Conservation (phyloP, 2,329 filamentous ascomycete species). For the Didymella arachidicola region DNA sequence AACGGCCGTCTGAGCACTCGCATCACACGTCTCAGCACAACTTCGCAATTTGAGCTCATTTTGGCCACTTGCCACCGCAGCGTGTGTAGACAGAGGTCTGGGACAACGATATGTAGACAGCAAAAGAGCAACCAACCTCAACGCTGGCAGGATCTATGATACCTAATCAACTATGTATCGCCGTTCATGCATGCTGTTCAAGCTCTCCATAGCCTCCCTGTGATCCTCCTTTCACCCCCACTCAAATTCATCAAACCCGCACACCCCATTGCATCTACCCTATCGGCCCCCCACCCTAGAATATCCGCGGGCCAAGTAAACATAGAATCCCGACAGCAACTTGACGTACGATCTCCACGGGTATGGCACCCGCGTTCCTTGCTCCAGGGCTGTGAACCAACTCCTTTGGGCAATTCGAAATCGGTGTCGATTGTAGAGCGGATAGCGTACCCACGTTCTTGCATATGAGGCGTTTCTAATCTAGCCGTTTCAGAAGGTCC, state of each 20-base stretch:
- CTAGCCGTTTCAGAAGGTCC: not conserved
- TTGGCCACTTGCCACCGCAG: not conserved
- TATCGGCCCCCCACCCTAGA: not conserved
- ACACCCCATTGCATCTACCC: not conserved
- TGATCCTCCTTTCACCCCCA: not conserved
- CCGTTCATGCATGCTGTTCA: not conserved
- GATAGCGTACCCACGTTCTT: slow-evolving; percentile 5
- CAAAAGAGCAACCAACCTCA: not conserved
- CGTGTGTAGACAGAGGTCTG: not conserved
- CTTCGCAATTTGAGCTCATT: not conserved
- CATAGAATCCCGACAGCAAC: not conserved
- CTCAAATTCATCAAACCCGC: not conserved
- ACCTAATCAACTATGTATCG: not conserved
- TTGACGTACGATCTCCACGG: not conserved
- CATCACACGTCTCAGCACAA: not conserved
- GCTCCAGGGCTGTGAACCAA: not conserved
- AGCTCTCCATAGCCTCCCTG: not conserved
- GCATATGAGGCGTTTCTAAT: not conserved
- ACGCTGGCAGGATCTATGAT: not conserved
- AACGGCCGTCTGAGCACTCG: not conserved
- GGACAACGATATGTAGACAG: not conserved
- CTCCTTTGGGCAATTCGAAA: slow-evolving; percentile 1
- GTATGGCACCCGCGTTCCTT: not conserved
- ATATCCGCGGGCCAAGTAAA: not conserved
- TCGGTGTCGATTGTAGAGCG: slow-evolving; percentile 5